These are phyloP conservation scores for Calonectria leucothoes DNA, from an alignment of 2,329 filamentous ascomycete genomes.

Conservation along the genomic window DNA sequence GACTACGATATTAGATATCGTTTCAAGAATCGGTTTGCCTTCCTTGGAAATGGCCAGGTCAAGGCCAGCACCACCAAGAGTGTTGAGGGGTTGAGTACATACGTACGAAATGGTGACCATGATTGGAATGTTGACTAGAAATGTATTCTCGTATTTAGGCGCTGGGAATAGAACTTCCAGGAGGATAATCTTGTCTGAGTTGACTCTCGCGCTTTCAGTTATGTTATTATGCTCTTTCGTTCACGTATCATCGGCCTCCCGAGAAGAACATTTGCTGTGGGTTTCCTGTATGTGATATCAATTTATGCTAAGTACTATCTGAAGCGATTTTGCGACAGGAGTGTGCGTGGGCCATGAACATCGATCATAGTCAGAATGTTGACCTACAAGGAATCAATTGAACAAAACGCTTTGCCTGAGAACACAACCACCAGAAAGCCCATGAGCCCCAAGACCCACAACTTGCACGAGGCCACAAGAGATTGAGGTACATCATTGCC, in stretches of 20 bases:
- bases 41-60: conserved; percentile 55
- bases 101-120: conserved; percentile 56
- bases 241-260: not conserved
- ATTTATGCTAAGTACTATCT: not conserved
- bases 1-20: conserved; percentile 48
- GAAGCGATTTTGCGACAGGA: not conserved
- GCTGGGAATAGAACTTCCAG: not conserved
- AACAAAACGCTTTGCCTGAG: too few relatives aligned
- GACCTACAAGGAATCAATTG: too few relatives aligned
- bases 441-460: too few relatives aligned
- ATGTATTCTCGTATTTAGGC: not conserved
- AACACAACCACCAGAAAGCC: too few relatives aligned
- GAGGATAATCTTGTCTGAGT: not conserved
- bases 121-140: conserved; percentile 56
- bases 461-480: too few relatives aligned
- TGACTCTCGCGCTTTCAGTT: not conserved
- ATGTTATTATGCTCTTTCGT: not conserved
- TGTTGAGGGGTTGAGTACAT: conserved; percentile 54
- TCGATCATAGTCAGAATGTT: too few relatives aligned
- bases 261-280: not conserved
- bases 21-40: conserved; percentile 52
- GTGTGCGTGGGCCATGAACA: too few relatives aligned
- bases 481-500: too few relatives aligned
- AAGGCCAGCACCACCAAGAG: conserved; percentile 55
- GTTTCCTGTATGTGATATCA: not conserved